Conservation (phyloP, 192 early-diverging fungal species). For the Endogone sp. region DNA sequence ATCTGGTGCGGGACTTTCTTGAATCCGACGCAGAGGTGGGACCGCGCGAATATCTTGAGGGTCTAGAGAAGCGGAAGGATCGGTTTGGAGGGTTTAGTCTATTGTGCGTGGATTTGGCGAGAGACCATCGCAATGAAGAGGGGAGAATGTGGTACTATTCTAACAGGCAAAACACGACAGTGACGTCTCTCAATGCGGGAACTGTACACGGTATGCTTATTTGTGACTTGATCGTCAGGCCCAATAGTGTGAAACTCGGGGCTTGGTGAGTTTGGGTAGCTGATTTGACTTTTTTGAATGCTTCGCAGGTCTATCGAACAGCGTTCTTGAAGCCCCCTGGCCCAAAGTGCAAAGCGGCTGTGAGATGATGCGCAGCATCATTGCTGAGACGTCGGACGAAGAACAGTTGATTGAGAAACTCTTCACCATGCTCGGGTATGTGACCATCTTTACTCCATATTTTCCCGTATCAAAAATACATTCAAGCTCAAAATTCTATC, state of each 20-base stretch:
- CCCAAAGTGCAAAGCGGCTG: conserved; percentile 34
- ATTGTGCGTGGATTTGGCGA: conserved; percentile 27
- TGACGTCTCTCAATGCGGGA: conserved; percentile 11
- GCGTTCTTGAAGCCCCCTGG: conserved; percentile 36
- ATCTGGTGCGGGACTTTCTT: conserved; percentile 30
- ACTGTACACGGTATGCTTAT: conserved; percentile 26
- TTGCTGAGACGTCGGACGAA: conserved; percentile 19
- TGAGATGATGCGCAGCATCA: conserved; percentile 14
- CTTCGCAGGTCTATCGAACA: conserved; percentile 38
- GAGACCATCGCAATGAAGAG: conserved; percentile 1
- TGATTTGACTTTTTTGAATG: background rate
- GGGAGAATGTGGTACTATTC: conserved; percentile 20
- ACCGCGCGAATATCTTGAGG: conserved; percentile 19
- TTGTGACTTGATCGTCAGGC: background rate
- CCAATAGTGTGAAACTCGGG: too few relatives aligned
- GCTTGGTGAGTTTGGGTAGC: too few relatives aligned
- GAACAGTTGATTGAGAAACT: conserved; percentile 23
- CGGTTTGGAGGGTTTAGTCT: conserved; percentile 44
- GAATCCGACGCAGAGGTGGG: background rate
- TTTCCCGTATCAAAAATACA: too few relatives aligned
- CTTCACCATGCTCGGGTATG: conserved; percentile 29
- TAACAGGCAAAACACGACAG: conserved; percentile 29
- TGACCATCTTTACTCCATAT: too few relatives aligned
- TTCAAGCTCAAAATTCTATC: too few relatives aligned
- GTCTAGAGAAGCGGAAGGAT: conserved; percentile 12